Percentiles rank a stretch among this genome's conserved stretches.
phyloP scores from a whole-genome alignment of 805 yeast species.

The Isabelozyma heimii region DNA sequence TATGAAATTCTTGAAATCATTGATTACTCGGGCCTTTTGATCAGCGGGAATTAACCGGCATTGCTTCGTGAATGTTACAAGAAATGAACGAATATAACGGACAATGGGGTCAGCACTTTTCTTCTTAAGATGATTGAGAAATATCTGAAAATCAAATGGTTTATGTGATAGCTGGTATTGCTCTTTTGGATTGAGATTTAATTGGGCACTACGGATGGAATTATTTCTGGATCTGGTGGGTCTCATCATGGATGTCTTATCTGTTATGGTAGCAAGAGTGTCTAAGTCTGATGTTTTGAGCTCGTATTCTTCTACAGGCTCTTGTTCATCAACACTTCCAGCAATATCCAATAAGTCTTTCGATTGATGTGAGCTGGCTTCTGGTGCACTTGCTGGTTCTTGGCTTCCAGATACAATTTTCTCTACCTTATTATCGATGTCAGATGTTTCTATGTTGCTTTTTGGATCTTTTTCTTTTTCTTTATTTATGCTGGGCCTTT shows the following conservation, averaged over 20 bases:
- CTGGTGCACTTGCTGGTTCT: not conserved
- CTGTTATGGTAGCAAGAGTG: not conserved
- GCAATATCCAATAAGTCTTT: slow-evolving; percentile 11
- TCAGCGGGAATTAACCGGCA: slow-evolving; percentile 58
- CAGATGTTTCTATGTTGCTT: not conserved
- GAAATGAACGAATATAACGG: slow-evolving; percentile 78
- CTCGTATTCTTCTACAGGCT: slow-evolving; percentile 17
- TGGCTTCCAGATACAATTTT: not conserved
- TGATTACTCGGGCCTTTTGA: slow-evolving; percentile 75
- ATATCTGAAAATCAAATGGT: slow-evolving; percentile 80
- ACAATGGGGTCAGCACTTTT: slow-evolving; percentile 87
- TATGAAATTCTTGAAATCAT: slow-evolving; percentile 75
- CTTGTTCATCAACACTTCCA: slow-evolving; percentile 7
- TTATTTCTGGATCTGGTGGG: slow-evolving; percentile 3
- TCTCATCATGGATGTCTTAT: not conserved
- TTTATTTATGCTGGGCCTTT: slow-evolving; percentile 1
- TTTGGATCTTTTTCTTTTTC: not conserved
- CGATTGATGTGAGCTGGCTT: not conserved
- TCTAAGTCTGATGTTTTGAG: not conserved
- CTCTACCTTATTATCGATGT: not conserved
- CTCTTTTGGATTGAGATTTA: slow-evolving; percentile 25
- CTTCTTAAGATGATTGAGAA: slow-evolving; percentile 66
- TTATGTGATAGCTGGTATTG: slow-evolving; percentile 41
- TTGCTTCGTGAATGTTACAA: slow-evolving; percentile 68
- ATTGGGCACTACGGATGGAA: slow-evolving; percentile 3